A percentile compares a stretch with the other conserved stretches of the same genome.
These are phyloP conservation scores for Plectranthus barbatus DNA, from an alignment of 257 asterid genomes.

Conservation along the genomic window DNA sequence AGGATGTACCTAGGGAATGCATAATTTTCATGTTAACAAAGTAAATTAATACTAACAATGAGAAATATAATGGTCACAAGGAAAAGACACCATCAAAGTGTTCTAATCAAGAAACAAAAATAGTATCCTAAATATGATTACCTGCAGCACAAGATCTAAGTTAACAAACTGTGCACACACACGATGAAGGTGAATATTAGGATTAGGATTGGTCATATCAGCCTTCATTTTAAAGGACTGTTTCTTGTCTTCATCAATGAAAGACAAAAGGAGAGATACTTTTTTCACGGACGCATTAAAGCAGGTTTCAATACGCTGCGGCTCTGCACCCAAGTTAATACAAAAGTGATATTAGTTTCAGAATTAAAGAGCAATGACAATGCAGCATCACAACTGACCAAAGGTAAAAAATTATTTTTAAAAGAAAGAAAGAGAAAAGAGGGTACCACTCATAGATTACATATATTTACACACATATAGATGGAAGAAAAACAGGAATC, in stretches of 20 bases:
- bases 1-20: slow-evolving; percentile 61
- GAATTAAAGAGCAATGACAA: neutral
- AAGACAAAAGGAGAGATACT: slow-evolving; percentile 58
- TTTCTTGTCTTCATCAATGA: slow-evolving; percentile 61
- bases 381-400: slow-evolving; percentile 6
- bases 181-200: slow-evolving; percentile 34
- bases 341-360: slow-evolving; percentile 22
- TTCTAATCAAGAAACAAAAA: slow-evolving; percentile 7
- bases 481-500: neutral
- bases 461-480: neutral
- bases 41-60: slow-evolving; percentile 5
- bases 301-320: slow-evolving; percentile 84
- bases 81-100: slow-evolving; percentile 12
- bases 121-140: slow-evolving; percentile 19
- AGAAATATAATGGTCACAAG: neutral
- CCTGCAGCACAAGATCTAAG: slow-evolving; percentile 51
- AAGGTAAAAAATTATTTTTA: neutral
- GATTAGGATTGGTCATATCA: slow-evolving; percentile 18
- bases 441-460: neutral
- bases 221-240: slow-evolving; percentile 25
- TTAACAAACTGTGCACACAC: slow-evolving; percentile 52
- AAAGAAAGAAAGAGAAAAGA: neutral
- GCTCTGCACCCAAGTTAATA: slow-evolving; percentile 52
- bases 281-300: slow-evolving; percentile 52
- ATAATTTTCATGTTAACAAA: slow-evolving; percentile 24